These are phyloP conservation scores for Penstemon eatonii DNA, from an alignment of 257 asterid genomes.

Conservation along the genomic window DNA sequence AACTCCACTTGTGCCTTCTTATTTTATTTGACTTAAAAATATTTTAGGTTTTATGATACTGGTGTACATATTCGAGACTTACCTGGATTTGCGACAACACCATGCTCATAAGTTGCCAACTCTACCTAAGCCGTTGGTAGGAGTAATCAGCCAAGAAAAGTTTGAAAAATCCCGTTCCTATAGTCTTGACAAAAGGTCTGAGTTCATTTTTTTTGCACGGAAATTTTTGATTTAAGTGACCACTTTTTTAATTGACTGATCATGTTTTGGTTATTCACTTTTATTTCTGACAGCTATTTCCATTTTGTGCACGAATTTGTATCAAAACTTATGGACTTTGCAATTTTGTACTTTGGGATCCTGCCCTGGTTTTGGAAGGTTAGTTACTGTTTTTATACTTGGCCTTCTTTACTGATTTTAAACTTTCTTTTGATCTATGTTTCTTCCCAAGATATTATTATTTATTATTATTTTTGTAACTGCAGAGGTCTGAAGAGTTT, in stretches of 20 bases:
- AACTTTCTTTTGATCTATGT: constrained; percentile 13
- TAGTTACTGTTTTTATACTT: constrained; percentile 24
- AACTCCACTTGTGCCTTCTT: not conserved
- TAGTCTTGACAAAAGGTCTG: constrained; percentile 91
- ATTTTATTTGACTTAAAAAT: constrained; percentile 21
- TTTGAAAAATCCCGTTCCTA: constrained; percentile 94
- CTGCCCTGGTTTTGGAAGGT: constrained; percentile 99
- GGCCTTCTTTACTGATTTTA: constrained; percentile 22
- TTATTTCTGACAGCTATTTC: constrained; percentile 55
- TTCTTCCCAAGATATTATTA: not conserved
- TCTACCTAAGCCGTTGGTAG: constrained; percentile 78
- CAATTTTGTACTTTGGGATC: constrained; percentile 72
- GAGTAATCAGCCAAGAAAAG: constrained; percentile 89
- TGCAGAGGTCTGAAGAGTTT: constrained; percentile 79
- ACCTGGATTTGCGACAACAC: constrained; percentile 90
- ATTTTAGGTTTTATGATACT: constrained; percentile 86
- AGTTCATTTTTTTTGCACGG: constrained; percentile 18
- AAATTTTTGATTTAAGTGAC: constrained; percentile 8
- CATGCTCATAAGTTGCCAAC: constrained; percentile 83
- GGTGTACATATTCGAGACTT: constrained; percentile 78
- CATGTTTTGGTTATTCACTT: constrained; percentile 25
- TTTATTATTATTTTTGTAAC: constrained; percentile 19
- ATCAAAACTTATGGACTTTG: constrained; percentile 76
- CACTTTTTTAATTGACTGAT: constrained; percentile 17
- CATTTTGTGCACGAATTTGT: constrained; percentile 86